These are phyloP conservation scores for Raphanus sativus DNA, from an alignment of 345 rosid genomes.

Conservation along the genomic window DNA sequence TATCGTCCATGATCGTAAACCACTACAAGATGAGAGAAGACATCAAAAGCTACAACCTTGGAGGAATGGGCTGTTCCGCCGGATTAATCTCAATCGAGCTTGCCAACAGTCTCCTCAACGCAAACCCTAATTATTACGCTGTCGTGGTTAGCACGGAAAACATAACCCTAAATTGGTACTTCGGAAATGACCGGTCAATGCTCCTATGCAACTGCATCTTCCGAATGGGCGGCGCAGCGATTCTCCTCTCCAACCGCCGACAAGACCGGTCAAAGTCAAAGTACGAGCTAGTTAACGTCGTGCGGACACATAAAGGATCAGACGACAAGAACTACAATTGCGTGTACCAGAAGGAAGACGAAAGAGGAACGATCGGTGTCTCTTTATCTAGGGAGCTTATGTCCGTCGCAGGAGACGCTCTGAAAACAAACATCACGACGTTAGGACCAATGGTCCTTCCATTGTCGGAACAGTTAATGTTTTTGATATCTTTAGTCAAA, in stretches of 20 bases:
- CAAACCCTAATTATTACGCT: constrained; percentile 72
- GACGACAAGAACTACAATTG: constrained; percentile 69
- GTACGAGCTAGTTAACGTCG: constrained; percentile 73
- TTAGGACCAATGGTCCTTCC: constrained; percentile 86
- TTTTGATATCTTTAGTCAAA: constrained; percentile 53
- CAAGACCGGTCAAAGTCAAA: constrained; percentile 61
- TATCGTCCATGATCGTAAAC: constrained; percentile 75
- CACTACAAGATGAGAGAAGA: constrained; percentile 68
- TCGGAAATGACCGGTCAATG: constrained; percentile 84
- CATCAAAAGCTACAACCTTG: constrained; percentile 77
- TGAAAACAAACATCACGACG: constrained; percentile 85
- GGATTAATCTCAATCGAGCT: constrained; percentile 80
- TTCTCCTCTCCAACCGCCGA: constrained; percentile 67
- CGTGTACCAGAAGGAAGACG: constrained; percentile 83
- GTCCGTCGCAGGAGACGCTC: constrained; percentile 90
- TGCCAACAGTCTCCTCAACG: constrained; percentile 67
- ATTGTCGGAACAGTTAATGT: constrained; percentile 62
- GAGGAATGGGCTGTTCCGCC: constrained; percentile 96
- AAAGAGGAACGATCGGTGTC: constrained; percentile 64
- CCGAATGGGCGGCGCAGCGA: constrained; percentile 94
- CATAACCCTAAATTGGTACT: constrained; percentile 82
- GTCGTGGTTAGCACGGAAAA: constrained; percentile 89
- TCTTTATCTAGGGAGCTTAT: constrained; percentile 80
- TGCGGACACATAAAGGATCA: constrained; percentile 83
- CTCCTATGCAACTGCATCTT: constrained; percentile 80